phyloP scores from a whole-genome alignment of 2,329 filamentous ascomycete genomes.

The Passalora sequoiae region DNA sequence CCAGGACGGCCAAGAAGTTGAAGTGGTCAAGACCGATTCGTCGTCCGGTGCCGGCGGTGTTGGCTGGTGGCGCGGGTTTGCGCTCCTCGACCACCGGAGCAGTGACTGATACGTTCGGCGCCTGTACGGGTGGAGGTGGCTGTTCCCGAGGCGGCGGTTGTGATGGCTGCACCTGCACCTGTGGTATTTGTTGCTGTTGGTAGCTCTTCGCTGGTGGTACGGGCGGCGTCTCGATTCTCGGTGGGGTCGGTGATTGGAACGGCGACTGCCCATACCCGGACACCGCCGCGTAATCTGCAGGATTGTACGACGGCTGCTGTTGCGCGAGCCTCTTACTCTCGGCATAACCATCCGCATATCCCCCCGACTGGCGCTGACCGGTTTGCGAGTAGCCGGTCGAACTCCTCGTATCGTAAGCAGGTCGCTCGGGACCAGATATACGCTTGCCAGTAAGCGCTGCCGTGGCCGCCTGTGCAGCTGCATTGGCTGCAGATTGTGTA shows the following conservation, averaged over 20 bases:
- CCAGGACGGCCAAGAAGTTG: conserved; percentile 96
- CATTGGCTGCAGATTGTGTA: conserved; percentile 43
- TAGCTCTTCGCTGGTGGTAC: conserved; percentile 51
- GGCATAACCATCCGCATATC: conserved; percentile 34
- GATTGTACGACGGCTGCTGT: conserved; percentile 60
- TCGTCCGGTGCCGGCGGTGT: conserved; percentile 63
- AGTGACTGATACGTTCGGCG: conserved; percentile 27
- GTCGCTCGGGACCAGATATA: conserved; percentile 36
- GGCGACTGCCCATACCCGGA: conserved; percentile 30
- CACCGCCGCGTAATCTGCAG: conserved; percentile 63
- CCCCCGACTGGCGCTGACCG: conserved; percentile 20
- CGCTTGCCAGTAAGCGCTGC: conserved; percentile 38
- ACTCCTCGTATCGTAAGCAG: conserved; percentile 39
- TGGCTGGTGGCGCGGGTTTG: conserved; percentile 66
- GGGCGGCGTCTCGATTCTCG: conserved; percentile 47
- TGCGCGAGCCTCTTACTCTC: conserved; percentile 26
- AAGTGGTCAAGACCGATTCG: conserved; percentile 96
- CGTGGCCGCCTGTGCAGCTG: conserved; percentile 42
- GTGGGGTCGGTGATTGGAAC: conserved; percentile 43
- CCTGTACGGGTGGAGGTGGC: conserved; percentile 28
- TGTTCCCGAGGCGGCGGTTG: conserved; percentile 36
- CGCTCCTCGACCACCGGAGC: conserved; percentile 32
- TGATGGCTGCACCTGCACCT: conserved; percentile 38
- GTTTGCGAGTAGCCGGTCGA: conserved; percentile 37
- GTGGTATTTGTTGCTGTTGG: conserved; percentile 48